Evolutionary conservation across 2,329 filamentous ascomycete genomes (phyloP), one percentile per base, ranked within the genome.

Genomic region (Aspergillus udagawae): DNA sequence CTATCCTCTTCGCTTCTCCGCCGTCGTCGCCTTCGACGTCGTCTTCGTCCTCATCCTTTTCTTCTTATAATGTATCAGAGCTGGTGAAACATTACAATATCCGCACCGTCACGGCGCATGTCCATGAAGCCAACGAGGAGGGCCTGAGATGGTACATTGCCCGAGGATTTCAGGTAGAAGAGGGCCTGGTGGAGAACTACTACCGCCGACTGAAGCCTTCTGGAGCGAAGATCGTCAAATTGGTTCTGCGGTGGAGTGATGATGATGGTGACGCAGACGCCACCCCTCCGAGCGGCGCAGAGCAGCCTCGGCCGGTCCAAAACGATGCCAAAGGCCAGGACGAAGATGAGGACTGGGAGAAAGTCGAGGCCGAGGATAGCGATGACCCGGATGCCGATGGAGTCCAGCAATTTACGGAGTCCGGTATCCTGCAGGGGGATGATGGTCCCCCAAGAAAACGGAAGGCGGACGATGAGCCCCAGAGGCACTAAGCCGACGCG

Each of bases 81-180:
- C 63, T 77, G 9, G 75, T 80, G 4, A 74, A 76, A 32, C 73
- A 80, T 55, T 81, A 85, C 60, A 77, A 79, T 27, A 79, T 83
- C 27, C 71, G 70, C 10, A 76, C 73, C 14, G 79, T 87, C 21
- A 84, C 82, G 2, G 85, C 85, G 10, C 85, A 88, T 69, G 84
- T 87, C 0, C 87, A 86, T 79, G 83, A 85, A 62, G 80, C 79
- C 23, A 87, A 87, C 55, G 75, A 79, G 20, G 83, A 86, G 51
- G 85, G 79, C 0, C 64, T 85, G 61, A 76, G 78, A 50, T 88
- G 85, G 85, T 88, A 88, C 72, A 67, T 70, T 48, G 80, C 81
- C 60, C 76, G 84, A 4, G 83, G 82, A 0, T 88, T 88, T 59
- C 74, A 75, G 59, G 61, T 77, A 5, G 76, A 82, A 44, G 73